Evolutionary conservation across 2,329 filamentous ascomycete genomes (phyloP).

Genomic region (Exserohilum turcica): DNA sequence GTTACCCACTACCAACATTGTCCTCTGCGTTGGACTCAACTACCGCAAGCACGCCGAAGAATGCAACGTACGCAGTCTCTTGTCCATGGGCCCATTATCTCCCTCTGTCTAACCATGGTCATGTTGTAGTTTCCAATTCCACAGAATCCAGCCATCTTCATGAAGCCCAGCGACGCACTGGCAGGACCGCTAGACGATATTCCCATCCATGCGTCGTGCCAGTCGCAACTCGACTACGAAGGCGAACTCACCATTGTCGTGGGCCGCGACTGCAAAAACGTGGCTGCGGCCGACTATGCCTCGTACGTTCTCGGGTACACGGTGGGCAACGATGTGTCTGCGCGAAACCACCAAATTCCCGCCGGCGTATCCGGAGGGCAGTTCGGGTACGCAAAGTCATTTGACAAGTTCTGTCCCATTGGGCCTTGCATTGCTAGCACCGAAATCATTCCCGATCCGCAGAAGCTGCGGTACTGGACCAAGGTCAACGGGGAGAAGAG

Average conservation of each 20-base stretch:
- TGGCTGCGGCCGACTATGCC: constrained; percentile 49
- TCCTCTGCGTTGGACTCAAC: constrained; percentile 45
- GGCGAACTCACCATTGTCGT: constrained; percentile 51
- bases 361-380: constrained; percentile 55
- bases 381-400: constrained; percentile 59
- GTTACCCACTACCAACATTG: constrained; percentile 34
- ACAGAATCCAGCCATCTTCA: constrained; percentile 43
- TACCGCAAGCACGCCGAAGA: constrained; percentile 44
- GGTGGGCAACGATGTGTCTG: constrained; percentile 58
- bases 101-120: background rate
- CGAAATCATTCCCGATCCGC: constrained; percentile 48
- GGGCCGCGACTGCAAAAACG: constrained; percentile 55
- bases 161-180: constrained; percentile 44
- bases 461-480: constrained; percentile 43
- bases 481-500: constrained; percentile 52
- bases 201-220: constrained; percentile 39
- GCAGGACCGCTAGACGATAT: constrained; percentile 39
- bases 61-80: constrained; percentile 35
- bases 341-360: constrained; percentile 52
- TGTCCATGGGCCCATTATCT: background rate
- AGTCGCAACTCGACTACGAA: constrained; percentile 33
- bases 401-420: constrained; percentile 58
- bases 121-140: constrained; percentile 33
- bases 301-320: constrained; percentile 58
- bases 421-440: constrained; percentile 54